Evolutionary conservation across 352 stramenopile genomes (phyloP), one percentile per base, ranked within the genome.

Genomic region (Globisporangium camurandrum): DNA sequence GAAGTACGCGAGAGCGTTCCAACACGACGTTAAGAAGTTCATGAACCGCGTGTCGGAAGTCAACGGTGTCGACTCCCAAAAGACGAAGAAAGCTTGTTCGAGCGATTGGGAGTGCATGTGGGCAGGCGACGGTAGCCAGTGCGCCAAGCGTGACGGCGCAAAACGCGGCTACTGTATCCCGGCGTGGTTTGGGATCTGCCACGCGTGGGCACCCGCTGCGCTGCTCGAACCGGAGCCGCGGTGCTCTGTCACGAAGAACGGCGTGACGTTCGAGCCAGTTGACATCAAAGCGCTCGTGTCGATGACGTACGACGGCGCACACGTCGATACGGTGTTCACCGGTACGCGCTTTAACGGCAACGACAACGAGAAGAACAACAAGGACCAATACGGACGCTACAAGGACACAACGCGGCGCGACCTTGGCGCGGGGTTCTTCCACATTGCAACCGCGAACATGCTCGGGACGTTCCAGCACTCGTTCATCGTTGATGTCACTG

Each of bases 221-320:
- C 64, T 75, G 5, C 38, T 71, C 1, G 71, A 84, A 38, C 34
- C 43, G 0, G 71, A 84, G 39, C 71, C 71, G 0, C 57, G 59
- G 0, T 84, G 71, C 40, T 43, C 67, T 3, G 57, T 74, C 12
- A 67, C 41, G 9, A 36, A 68, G 47, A 84, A 84, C 31, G 67
- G 64, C 10, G 59, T 81, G 31, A 75, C 59, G 27, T 84, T 84
- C 54, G 43, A 63, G n/a, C 58, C 67, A 0, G 40, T 81, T 27
- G 71, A 84, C 38, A 53, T 84, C 27, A 84, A 84, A 49, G 71
- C 40, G n/a, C 49, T 84, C 9, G 44, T 84, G 8, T 67, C 63
- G 4, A 10, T 69, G 4, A 14, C 75, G 8, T 75, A 80, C 49
- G 59, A 77, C 17, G 67, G 52, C 24, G 56, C 61, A 14, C 52